A percentile compares a stretch with the other conserved stretches of the same genome.
Conservation (phyloP, 768 basidiomycete genomes). For the Tricholoma matsutake region DNA sequence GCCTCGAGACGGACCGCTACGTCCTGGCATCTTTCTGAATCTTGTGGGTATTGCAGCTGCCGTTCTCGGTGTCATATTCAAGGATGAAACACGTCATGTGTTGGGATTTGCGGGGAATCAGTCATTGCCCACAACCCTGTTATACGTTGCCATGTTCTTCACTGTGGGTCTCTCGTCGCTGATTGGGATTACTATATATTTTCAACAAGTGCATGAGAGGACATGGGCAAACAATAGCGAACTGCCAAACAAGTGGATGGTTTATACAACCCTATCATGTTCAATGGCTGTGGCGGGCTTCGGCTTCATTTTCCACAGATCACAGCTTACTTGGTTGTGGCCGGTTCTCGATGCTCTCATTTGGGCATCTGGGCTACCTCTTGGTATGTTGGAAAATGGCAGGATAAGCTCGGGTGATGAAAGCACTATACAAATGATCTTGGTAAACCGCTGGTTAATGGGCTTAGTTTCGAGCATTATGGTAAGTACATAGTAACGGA, state of each 20-base stretch:
- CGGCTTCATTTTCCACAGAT: slow-evolving; percentile 15
- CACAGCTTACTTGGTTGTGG: slow-evolving; percentile 15
- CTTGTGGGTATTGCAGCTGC: slow-evolving; percentile 21
- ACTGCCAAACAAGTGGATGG: slow-evolving; percentile 19
- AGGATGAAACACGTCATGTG: slow-evolving; percentile 17
- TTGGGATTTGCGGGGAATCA: slow-evolving; percentile 14
- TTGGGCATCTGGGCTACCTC: slow-evolving; percentile 23
- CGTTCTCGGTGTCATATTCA: slow-evolving; percentile 21
- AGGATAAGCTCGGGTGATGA: slow-evolving; percentile 20
- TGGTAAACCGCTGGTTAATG: slow-evolving; percentile 27
- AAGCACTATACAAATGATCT: slow-evolving; percentile 21
- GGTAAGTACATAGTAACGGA: slow-evolving; percentile 9
- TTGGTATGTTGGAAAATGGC: slow-evolving; percentile 26
- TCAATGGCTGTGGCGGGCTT: slow-evolving; percentile 17
- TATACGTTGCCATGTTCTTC: slow-evolving; percentile 18
- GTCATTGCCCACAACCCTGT: slow-evolving; percentile 18
- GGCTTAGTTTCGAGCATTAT: slow-evolving; percentile 23
- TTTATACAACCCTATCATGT: slow-evolving; percentile 16
- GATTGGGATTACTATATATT: slow-evolving; percentile 9
- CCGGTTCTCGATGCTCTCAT: slow-evolving; percentile 24
- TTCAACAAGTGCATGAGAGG: slow-evolving; percentile 16
- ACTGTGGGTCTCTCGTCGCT: slow-evolving; percentile 11
- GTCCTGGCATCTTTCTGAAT: slow-evolving; percentile 22
- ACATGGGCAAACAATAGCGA: slow-evolving; percentile 19
- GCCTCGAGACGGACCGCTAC: slow-evolving; percentile 18